These are phyloP conservation scores for Aegilops longissima DNA, from an alignment of 176 grass and related monocot genomes.

Conservation along the genomic window DNA sequence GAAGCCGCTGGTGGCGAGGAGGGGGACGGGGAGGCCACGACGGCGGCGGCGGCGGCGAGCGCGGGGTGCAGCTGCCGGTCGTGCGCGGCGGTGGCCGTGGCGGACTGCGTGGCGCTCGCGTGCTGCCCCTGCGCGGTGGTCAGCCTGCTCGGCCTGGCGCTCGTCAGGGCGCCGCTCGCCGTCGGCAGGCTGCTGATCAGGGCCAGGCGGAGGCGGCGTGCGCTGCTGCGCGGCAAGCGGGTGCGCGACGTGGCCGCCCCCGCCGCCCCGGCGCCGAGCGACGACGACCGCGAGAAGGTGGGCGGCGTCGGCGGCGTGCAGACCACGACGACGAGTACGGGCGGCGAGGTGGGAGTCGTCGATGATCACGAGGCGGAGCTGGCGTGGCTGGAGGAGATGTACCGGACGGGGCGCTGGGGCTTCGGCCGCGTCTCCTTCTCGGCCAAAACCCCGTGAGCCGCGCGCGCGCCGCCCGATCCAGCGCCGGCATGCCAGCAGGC, in stretches of 20 bases:
- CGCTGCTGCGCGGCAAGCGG: conserved; percentile 30
- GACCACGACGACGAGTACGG: too few species aligned
- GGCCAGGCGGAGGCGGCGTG: conserved; percentile 4
- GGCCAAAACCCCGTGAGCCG: conserved; percentile 33
- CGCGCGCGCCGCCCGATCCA: neutral
- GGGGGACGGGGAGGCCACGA: neutral
- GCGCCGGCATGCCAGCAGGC: neutral
- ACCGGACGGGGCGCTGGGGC: conserved; percentile 70
- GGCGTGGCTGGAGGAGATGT: conserved; percentile 63
- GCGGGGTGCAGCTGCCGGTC: conserved; percentile 50
- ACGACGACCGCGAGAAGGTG: neutral
- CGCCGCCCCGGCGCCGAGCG: neutral
- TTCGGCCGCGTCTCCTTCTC: conserved; percentile 85
- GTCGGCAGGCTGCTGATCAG: conserved; percentile 35
- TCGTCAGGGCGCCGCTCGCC: conserved; percentile 63
- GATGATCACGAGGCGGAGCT: conserved; percentile 18
- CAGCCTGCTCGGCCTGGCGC: conserved; percentile 41
- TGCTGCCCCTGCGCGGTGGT: conserved; percentile 79
- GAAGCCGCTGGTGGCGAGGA: neutral
- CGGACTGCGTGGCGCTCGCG: conserved; percentile 70
- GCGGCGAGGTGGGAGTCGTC: neutral
- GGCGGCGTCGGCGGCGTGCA: too few species aligned
- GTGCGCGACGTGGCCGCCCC: conserved; percentile 37
- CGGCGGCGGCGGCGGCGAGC: neutral
- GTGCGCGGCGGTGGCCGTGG: conserved; percentile 59